Base-by-base conservation (phyloP, 2,329 filamentous ascomycete genomes). In the Colletotrichum noveboracense region DNA sequence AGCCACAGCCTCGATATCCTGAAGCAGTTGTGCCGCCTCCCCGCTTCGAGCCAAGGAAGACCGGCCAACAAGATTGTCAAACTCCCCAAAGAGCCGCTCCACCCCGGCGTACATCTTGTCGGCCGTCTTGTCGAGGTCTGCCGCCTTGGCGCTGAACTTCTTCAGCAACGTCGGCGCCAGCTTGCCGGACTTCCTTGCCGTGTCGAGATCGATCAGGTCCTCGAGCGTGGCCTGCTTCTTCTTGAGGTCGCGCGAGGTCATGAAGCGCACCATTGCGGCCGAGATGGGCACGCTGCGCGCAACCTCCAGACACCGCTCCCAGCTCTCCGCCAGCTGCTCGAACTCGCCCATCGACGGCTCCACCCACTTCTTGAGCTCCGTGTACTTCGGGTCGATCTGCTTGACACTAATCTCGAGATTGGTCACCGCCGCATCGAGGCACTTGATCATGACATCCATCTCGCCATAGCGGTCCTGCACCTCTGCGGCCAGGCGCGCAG, bases 1-100 rank as follows among this genome's bases (percentile, higher is more conserved):
- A 67, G 93, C 93, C 71, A 98, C 89, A 0, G 95, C 94, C 81
- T 96, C 93, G 58, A 98, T 95, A 82, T 98, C 97, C 76, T 95
- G 91, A 66, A 97, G 88, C 8, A 98, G 87, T 77, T 94, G 92
- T 26, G 87, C 84, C 7, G 94, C 89, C 78, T 96, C 94, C 65
- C 91, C 89, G 56, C 87, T 87, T 75, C 92, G 92, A 21, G 88
- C 86, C 62, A 92, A 82, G 7, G 89, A 85, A 26, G 89, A 93
- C 65, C 88, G 90, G 73, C 82, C 87, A 78, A 86, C 87, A 16
- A 90, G 87, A 70, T 90, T 90, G 58, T 93, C 90, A 66, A 96
- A 93, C 12, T 91, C 89, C 26, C 89, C 88, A 71, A 92, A 89
- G 9, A 95, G 87, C 12, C 87, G 86, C 77, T 92, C 90, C 60